Conservation (phyloP, 2,329 filamentous ascomycete species). For the Lithohypha guttulata region DNA sequence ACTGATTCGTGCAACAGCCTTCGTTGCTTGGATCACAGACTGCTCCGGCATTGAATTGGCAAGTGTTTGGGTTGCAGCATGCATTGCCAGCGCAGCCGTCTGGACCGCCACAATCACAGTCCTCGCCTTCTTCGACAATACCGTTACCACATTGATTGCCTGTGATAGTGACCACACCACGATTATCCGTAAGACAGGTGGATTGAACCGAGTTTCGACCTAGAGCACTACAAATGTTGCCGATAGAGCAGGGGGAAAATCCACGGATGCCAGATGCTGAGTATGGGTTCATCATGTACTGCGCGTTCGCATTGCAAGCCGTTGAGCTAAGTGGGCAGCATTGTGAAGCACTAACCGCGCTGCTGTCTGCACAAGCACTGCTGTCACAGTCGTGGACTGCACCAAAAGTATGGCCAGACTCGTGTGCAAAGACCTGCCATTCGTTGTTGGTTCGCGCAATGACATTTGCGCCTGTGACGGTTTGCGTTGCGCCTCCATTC, state of each 20-base stretch:
- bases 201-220: constrained; percentile 65
- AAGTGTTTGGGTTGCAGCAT: constrained; percentile 80
- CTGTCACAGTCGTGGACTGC: constrained; percentile 85
- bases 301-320: constrained; percentile 63
- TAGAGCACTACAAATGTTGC: constrained; percentile 86
- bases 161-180: constrained; percentile 66
- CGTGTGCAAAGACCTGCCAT: constrained; percentile 94
- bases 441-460: constrained; percentile 73
- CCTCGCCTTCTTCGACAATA: constrained; percentile 86
- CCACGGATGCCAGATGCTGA: constrained; percentile 59
- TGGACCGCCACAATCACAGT: constrained; percentile 86
- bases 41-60: constrained; percentile 65
- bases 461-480: constrained; percentile 76
- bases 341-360: constrained; percentile 48
- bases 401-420: constrained; percentile 87
- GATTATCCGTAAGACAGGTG: constrained; percentile 73
- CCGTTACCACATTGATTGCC: constrained; percentile 89
- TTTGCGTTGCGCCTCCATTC: constrained; percentile 47
- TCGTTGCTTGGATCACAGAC: constrained; percentile 57
- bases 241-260: constrained; percentile 82
- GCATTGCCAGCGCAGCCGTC: constrained; percentile 59
- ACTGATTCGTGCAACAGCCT: constrained; percentile 32
- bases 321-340: constrained; percentile 68
- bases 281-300: constrained; percentile 93
- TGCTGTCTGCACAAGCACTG: constrained; percentile 54